phyloP scores from a whole-genome alignment of 2,329 filamentous ascomycete genomes.

The Fusarium nisikadoi region DNA sequence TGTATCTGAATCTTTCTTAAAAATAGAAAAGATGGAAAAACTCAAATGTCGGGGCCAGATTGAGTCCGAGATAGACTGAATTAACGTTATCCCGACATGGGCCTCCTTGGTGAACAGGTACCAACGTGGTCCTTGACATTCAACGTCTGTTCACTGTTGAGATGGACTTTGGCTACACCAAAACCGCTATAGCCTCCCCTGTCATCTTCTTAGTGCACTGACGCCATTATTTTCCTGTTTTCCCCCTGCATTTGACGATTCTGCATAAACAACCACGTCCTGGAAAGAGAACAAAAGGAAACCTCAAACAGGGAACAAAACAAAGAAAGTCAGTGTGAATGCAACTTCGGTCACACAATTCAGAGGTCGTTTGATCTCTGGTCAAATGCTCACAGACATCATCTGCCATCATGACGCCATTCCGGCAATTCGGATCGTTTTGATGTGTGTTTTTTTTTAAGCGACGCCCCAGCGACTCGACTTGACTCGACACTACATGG shows the following conservation, averaged over 20 bases:
- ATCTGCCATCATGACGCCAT: conserved; percentile 20
- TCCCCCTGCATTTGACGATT: conserved; percentile 13
- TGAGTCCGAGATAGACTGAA: background rate
- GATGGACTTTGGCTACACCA: background rate
- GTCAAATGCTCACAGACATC: conserved; percentile 1
- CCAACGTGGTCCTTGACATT: background rate
- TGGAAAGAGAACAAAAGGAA: conserved; percentile 1
- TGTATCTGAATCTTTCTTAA: background rate
- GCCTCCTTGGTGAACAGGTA: background rate
- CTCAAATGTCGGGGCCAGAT: background rate
- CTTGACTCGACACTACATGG: background rate
- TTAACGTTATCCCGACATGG: conserved; percentile 9
- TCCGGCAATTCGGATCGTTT: conserved; percentile 1
- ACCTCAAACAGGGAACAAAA: background rate
- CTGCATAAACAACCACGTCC: background rate
- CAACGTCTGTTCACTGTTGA: background rate
- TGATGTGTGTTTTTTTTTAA: background rate
- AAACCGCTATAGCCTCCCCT: conserved; percentile 19
- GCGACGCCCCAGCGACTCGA: background rate
- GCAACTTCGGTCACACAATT: background rate
- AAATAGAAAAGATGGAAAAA: conserved; percentile 5
- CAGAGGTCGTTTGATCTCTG: background rate
- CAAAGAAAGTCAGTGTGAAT: background rate
- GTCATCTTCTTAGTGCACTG: conserved; percentile 11
- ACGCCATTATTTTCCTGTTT: conserved; percentile 30